Base-by-base conservation (phyloP, 768 basidiomycete species). In the Coprinellus aureogranulatus region DNA sequence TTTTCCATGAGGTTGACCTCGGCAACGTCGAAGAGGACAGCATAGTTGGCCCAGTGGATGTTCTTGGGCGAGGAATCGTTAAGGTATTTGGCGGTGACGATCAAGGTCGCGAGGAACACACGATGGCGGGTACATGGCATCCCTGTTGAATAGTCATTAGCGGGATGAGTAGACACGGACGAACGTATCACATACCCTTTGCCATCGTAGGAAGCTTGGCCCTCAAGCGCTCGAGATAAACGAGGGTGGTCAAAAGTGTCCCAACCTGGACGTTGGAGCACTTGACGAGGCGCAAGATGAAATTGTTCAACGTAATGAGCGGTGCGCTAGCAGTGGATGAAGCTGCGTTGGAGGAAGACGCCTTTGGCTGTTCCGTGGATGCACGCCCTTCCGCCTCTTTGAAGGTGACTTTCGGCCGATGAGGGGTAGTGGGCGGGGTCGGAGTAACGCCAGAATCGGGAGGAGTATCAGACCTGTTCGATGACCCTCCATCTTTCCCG, bases 1-100 rank as follows among this genome's bases (percentile, higher is more conserved):
- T 87, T 90, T 77, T 99, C 96, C 96, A 98, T 98, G 60, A 95
- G 80, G 72, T 95, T 97, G 71, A 98, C 86, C 75, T 92, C 90
- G 11, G 77, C 72, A 51, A 85, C 74, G 68, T 90, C 86, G 75
- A 92, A 95, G 61, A 90, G 65, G 42, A 77, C 75, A 18, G 87
- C 88, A 69, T 94, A 92, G 48, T 75, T 74, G 55, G 88, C 83
- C 96, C 96, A 99, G 77, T 97, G 91, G 70, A 82, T 81, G 77
- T 98, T 99, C 81, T 94, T 96, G 2, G 92, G 92, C 45, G 89
- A 89, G n/a, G 90, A 89, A 72, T 95, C 93, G 72, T 99, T 97
- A 68, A 98, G 85, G 72, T 98, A 98, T 75, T 99, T 99, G 61
- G 94, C 89, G 23, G 96, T 87, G 41, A 93, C 90, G 72, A 99